Evolutionary conservation across 2,329 filamentous ascomycete species (phyloP).

Genomic region (Cytospora chrysosperma): DNA sequence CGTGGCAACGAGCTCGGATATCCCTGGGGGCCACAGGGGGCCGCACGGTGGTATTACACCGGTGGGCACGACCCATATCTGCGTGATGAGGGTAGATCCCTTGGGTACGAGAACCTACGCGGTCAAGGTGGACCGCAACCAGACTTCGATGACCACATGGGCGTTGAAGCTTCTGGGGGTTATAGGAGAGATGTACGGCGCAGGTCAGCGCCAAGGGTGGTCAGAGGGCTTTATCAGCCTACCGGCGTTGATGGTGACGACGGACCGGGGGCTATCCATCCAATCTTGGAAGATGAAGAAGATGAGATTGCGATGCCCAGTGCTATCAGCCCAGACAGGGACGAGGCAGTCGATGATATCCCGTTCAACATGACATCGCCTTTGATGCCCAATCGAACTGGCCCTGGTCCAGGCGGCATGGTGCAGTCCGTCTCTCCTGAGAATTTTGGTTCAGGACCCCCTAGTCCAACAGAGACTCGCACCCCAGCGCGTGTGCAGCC

Average conservation of each 20-base stretch:
- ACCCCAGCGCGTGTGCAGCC: constrained; percentile 22
- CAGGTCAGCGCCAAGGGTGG: constrained; percentile 33
- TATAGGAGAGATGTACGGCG: constrained; percentile 26
- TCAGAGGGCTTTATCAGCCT: constrained; percentile 39
- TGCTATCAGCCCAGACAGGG: constrained; percentile 26
- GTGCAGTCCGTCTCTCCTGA: constrained; percentile 35
- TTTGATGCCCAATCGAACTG: constrained; percentile 26
- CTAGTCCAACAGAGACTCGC: constrained; percentile 15
- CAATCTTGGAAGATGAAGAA: constrained; percentile 60
- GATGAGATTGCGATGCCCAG: constrained; percentile 39
- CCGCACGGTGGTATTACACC: constrained; percentile 43
- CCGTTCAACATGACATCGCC: constrained; percentile 49
- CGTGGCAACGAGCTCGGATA: constrained; percentile 34
- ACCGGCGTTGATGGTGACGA: constrained; percentile 30
- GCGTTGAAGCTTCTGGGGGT: constrained; percentile 27
- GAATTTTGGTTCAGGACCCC: constrained; percentile 38
- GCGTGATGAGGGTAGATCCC: constrained; percentile 37
- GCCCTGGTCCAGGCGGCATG: constrained; percentile 25
- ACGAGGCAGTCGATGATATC: constrained; percentile 35
- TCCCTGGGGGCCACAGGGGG: constrained; percentile 31
- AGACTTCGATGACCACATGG: constrained; percentile 29
- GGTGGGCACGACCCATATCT: constrained; percentile 45
- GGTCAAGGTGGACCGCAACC: constrained; percentile 33
- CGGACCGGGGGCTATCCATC: constrained; percentile 49
- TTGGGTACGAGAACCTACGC: constrained; percentile 53